A percentile compares a stretch with the other conserved stretches of the same genome.
These are phyloP conservation scores for carrot (Daucus carota) DNA, from an alignment of 129 eudicot genomes.

Conservation along the genomic window DH1_v3.0 NC_030387.2:4866501-4867000, in stretches of 20 bases:
- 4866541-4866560: not conserved
- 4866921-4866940: conserved; percentile 15
- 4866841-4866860: conserved; percentile 23
- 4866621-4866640: conserved; percentile 88
- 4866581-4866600: conserved; percentile 8
- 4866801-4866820: conserved; percentile 43
- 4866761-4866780: conserved; percentile 27
- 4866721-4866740: conserved; percentile 31
- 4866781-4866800: conserved; percentile 33
- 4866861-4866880: conserved; percentile 17
- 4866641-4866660: conserved; percentile 79
- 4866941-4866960: conserved; percentile 19
- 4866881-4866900: conserved; percentile 23
- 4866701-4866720: conserved; percentile 27
- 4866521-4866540: not conserved
- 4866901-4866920: conserved; percentile 15
- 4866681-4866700: conserved; percentile 43
- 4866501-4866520: not conserved
- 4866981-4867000: conserved; percentile 8
- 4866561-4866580: not conserved
- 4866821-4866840: conserved; percentile 32
- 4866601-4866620: conserved; percentile 17
- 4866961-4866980: not conserved
- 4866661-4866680: conserved; percentile 72
- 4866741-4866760: conserved; percentile 18